Evolutionary conservation across 2,329 filamentous ascomycete species (phyloP).

Genomic region (Sporothrix brunneoviolacea): DNA sequence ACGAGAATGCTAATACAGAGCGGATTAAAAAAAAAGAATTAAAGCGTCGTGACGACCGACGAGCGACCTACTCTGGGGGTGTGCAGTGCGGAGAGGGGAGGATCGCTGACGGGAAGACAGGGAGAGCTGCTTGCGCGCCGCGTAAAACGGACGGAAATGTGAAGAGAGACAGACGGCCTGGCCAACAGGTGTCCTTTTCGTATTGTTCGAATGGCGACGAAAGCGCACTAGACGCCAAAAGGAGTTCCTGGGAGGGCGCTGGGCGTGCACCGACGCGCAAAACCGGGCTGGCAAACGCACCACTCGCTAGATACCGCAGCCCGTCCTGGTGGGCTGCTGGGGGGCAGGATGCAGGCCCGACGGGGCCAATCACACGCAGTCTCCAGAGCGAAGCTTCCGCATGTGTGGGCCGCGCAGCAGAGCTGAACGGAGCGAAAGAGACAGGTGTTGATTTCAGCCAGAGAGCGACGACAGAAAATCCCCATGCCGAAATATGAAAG

Average conservation of each 20-base stretch:
- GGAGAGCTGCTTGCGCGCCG: conserved; percentile 1
- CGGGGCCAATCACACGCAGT: conserved; percentile 7
- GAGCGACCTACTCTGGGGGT: no score
- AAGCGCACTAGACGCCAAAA: background rate
- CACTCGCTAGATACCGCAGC: background rate
- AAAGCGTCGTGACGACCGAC: conserved; percentile 4
- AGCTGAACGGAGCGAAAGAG: conserved; percentile 6
- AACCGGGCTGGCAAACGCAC: background rate
- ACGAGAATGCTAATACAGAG: background rate
- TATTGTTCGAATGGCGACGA: background rate
- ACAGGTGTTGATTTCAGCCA: background rate
- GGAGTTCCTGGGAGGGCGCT: background rate
- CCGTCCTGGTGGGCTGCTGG: conserved; percentile 1
- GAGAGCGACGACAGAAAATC: background rate
- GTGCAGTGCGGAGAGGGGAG: background rate
- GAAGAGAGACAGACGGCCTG: background rate
- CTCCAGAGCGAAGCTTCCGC: background rate
- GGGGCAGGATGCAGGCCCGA: background rate
- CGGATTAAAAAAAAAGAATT: background rate
- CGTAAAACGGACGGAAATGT: conserved; percentile 3
- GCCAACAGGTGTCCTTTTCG: conserved; percentile 16
- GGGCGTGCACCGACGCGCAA: background rate
- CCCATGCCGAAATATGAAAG: no score
- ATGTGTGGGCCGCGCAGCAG: background rate
- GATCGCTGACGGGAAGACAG: background rate